These are phyloP conservation scores for Lentinula edodes DNA, from an alignment of 768 basidiomycete genomes.

Conservation along the genomic window DNA sequence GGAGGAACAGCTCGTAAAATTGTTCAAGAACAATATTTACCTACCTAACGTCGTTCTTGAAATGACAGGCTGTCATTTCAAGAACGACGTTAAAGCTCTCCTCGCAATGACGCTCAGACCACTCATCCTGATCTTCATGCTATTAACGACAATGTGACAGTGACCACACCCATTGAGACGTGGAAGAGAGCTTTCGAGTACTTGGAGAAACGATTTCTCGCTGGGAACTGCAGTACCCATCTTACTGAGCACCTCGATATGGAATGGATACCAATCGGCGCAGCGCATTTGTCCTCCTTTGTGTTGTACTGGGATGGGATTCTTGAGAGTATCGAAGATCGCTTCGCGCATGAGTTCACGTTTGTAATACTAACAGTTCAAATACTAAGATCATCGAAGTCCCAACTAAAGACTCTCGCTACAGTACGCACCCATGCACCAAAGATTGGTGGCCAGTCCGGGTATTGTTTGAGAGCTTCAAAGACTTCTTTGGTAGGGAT, in stretches of 20 bases:
- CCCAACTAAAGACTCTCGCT: background rate
- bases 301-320: background rate
- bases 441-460: conserved; percentile 2
- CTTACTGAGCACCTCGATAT: background rate
- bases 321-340: background rate
- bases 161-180: background rate
- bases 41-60: too few species aligned
- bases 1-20: too few species aligned
- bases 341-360: background rate
- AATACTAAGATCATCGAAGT: background rate
- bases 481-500: background rate
- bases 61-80: background rate
- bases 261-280: background rate
- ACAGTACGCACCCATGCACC: background rate
- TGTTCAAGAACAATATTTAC: too few species aligned
- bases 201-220: background rate
- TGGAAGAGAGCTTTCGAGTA: background rate
- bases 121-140: background rate
- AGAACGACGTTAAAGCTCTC: background rate
- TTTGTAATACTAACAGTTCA: background rate
- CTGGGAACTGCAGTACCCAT: background rate
- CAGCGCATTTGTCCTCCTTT: background rate
- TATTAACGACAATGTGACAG: background rate
- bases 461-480: background rate
- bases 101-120: background rate